Evolutionary conservation across 306 rosid genomes (phyloP), one percentile per base, ranked within the genome.

Genomic region (Mimosa pudica): DNA sequence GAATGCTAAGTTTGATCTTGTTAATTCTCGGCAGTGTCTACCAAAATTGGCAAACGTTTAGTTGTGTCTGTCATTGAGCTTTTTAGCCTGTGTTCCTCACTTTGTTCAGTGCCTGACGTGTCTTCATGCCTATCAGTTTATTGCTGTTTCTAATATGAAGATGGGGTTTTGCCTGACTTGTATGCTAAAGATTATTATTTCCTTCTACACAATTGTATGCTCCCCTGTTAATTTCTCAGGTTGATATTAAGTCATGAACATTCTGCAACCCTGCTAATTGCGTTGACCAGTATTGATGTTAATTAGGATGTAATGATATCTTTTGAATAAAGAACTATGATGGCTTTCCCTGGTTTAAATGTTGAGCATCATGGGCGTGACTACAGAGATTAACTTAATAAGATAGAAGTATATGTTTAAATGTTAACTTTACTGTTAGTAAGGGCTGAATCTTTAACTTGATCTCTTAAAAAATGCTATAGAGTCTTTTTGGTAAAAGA

Each of bases 31-130:
- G 10, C 38, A 14, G 64, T 41, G 45, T 12, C 45, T 74, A 20
- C 66, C 14, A 70, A 54, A 74, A 38, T 38, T 49, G 6, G 41
- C 66, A 20, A 17, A 10, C 54, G 57, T 74, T 36, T 24, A 49
- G 57, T 78, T 51, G 47, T 36, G 51, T 78, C 54, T 52, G 44
- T 11, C 10, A 62, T 70, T 68, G 63, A 61, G 75, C 63, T 84
- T 80, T 44, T 47, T 73, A 2, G 57, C 77, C 18, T 10, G 30
- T 66, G 7, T 20, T 60, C 14, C 65, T 20, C 20, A 8, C 33
- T 2, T 10, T 60, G 35, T 60, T 60, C 30, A 10, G 24, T 60
- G 65, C 14, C 65, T 18, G 14, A 18, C 20, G 36, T 60, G 65
- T 65, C 41, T 73, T 78, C 57, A 55, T 41, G 58, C 52, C 5